Evolutionary conservation across 169 alveolate genomes (phyloP).

Genomic region (Cryptosporidium tyzzeri): DNA sequence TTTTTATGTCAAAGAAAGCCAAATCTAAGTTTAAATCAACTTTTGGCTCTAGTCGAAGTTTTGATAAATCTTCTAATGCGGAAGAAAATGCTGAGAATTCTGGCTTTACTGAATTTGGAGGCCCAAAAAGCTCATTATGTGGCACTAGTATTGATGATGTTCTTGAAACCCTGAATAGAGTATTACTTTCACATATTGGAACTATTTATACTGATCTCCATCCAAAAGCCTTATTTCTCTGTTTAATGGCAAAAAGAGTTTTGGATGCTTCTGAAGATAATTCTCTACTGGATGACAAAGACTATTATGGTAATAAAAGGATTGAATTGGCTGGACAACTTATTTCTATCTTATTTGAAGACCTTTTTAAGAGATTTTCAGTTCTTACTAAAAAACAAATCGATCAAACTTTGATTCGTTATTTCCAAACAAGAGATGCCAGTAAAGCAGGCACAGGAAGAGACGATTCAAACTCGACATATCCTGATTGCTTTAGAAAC

Average conservation of each 20-base stretch:
- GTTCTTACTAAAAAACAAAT: constrained; percentile 88
- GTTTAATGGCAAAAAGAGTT: constrained; percentile 97
- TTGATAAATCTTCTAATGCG: constrained; percentile 1
- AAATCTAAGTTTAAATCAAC: constrained; percentile 87
- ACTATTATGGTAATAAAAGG: constrained; percentile 99
- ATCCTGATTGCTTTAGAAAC: constrained; percentile 91
- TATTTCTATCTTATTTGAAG: constrained; percentile 97
- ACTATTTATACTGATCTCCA: constrained; percentile 86
- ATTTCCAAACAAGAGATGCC: constrained; percentile 82
- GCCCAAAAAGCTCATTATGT: constrained; percentile 3
- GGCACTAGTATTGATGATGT: constrained; percentile 91
- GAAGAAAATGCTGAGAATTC: not conserved
- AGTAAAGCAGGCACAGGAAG: constrained; percentile 77
- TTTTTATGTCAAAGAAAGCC: constrained; percentile 87
- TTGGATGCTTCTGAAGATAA: constrained; percentile 93
- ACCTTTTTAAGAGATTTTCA: constrained; percentile 85
- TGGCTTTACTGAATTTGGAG: constrained; percentile 6
- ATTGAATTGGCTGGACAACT: constrained; percentile 98
- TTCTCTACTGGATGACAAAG: constrained; percentile 96
- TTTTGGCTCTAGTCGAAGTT: constrained; percentile 25
- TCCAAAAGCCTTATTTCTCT: constrained; percentile 92
- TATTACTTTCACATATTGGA: constrained; percentile 91
- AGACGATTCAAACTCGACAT: constrained; percentile 75
- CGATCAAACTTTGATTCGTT: constrained; percentile 85
- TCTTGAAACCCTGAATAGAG: constrained; percentile 92